Evolutionary conservation across 164 flowering plant species (phyloP).

Genomic region (Kalanchoe fedtschenkoi): DNA sequence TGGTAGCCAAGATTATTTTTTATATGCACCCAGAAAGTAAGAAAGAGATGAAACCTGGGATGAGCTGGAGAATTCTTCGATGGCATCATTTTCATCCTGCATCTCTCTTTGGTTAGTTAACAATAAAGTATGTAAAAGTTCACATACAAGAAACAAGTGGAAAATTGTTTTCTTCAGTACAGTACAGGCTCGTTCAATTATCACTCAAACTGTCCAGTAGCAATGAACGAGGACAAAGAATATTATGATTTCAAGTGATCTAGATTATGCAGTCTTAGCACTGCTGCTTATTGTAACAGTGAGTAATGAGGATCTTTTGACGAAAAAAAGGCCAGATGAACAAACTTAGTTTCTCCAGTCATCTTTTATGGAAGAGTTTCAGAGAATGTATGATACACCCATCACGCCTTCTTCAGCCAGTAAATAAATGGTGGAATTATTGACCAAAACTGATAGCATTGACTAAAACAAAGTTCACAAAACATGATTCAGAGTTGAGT

Average conservation of each 20-base stretch:
- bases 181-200: neutral
- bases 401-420: no score
- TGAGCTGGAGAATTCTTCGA: constrained; percentile 2
- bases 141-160: neutral
- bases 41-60: constrained; percentile 3
- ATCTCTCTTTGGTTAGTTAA: neutral
- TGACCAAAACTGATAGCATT: neutral
- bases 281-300: no score
- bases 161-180: neutral
- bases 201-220: neutral
- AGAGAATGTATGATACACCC: no score
- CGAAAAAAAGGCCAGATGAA: no score
- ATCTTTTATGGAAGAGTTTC: no score
- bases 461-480: neutral
- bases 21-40: neutral
- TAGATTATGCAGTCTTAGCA: no score
- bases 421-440: neutral
- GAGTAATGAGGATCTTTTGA: no score
- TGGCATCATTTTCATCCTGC: constrained; percentile 4
- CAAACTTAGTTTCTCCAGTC: no score
- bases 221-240: no score
- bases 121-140: neutral
- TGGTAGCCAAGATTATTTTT: neutral
- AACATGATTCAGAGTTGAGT: neutral
- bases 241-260: no score